phyloP scores from a whole-genome alignment of 306 rosid genomes.

The Acacia crassicarpa region DNA sequence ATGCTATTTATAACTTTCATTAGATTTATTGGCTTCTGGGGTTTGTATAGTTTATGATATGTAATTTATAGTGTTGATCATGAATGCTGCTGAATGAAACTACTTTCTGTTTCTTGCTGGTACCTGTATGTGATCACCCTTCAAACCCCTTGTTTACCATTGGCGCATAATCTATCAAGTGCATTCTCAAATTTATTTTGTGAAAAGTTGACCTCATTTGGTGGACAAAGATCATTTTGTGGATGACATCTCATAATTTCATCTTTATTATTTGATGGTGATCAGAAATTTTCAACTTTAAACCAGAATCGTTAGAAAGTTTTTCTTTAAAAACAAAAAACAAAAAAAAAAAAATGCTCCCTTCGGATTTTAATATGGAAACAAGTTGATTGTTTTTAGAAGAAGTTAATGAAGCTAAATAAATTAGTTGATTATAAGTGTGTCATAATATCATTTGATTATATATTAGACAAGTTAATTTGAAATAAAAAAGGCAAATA shows the following conservation, averaged over 20 bases:
- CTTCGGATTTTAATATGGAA: too few species aligned
- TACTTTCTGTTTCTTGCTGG: background rate
- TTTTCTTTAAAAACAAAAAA: too few species aligned
- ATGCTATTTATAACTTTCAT: background rate
- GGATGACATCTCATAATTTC: background rate
- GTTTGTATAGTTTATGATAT: background rate
- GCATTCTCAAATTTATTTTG: background rate
- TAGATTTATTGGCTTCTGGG: background rate
- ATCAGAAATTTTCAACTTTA: too few species aligned
- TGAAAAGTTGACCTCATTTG: background rate
- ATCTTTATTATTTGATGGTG: background rate
- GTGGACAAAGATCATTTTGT: background rate
- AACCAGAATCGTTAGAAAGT: background rate
- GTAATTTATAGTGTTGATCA: background rate
- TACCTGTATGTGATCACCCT: background rate
- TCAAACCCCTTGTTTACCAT: background rate
- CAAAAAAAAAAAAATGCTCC: too few species aligned
- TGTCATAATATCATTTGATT: too few species aligned
- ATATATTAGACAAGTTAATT: too few species aligned
- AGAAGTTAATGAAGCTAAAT: too few species aligned
- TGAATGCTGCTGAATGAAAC: background rate
- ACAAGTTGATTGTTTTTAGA: accelerated
- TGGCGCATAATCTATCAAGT: background rate
- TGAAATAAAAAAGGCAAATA: too few species aligned
- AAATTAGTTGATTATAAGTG: too few species aligned